Evolutionary conservation across 2,329 filamentous ascomycete genomes (phyloP), one percentile per base, ranked within the genome.

Genomic region (Chrysoporthe deuterocubensis): DNA sequence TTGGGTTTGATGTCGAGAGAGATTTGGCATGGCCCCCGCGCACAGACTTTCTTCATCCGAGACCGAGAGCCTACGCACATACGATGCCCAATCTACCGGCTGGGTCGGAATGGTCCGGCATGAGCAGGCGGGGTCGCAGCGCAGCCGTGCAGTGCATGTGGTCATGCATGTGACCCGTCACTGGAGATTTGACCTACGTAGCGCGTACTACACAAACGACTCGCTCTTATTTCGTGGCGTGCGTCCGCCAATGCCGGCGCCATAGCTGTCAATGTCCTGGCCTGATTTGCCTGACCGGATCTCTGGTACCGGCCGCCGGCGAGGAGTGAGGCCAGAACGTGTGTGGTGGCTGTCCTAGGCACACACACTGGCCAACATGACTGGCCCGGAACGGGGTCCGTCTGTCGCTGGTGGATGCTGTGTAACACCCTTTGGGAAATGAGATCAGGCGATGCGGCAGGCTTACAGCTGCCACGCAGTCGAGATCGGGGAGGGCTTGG

Each of bases 201-300:
- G 40, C 44, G 37, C 40, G 40, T 21, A 40, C 32, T 40, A n/a
- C 40, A 60, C 40, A 32, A 43, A 2, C 54, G 37, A 21, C 4
- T 43, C 50, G 21, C 40, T 32, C 40, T 8, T 60, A 11, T 34
- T 8, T 44, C 37, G 37, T 40, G 5, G n/a, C n/a, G 6, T 60
- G 9, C 11, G 5, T 37, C 34, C 34, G 34, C 34, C n/a, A 1
- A 43, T 44, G 9, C n/a, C 40, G 40, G 26, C 8, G 37, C n/a
- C 40, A 26, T 26, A 16, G 57, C 57, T 60, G 57, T 7, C 11
- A 42, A 43, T n/a, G 16, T 43, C 3, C 40, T 14, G 40, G 16
- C 9, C n/a, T 60, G 37, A 60, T 44, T 60, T 14, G 57, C 26
- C n/a, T 40, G 40, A 60, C 57, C 57, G 14, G 40, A 60, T 60